These are phyloP conservation scores for Leishmania braziliensis DNA, from an alignment of 208 protist species.

Conservation along the genomic window DNA sequence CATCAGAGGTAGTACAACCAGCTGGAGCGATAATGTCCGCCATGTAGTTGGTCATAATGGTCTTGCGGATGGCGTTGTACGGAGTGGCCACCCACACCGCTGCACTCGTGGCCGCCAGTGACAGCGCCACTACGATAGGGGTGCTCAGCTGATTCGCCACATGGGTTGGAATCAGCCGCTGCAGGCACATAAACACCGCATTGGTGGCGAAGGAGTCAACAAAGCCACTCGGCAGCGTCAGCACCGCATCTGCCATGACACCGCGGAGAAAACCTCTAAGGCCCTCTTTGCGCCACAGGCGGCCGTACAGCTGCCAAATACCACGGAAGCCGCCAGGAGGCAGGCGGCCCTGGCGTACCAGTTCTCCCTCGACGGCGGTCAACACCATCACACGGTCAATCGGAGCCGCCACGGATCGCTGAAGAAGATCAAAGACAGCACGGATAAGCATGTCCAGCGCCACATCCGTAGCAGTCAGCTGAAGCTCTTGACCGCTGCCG, in stretches of 20 bases:
- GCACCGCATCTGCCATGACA: slow-evolving; percentile 58
- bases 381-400: slow-evolving; percentile 69
- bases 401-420: slow-evolving; percentile 64
- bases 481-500: slow-evolving; percentile 10
- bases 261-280: slow-evolving; percentile 61
- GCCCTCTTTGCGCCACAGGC: slow-evolving; percentile 71
- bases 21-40: slow-evolving; percentile 66
- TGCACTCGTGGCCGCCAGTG: slow-evolving; percentile 47
- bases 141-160: slow-evolving; percentile 44
- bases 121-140: slow-evolving; percentile 48
- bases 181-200: slow-evolving; percentile 48
- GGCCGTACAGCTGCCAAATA: slow-evolving; percentile 42
- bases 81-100: slow-evolving; percentile 73
- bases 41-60: slow-evolving; percentile 80
- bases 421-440: slow-evolving; percentile 50
- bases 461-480: slow-evolving; percentile 24
- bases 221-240: slow-evolving; percentile 56
- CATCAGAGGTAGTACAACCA: neutral
- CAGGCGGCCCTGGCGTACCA: slow-evolving; percentile 73
- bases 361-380: slow-evolving; percentile 76
- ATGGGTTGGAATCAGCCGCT: slow-evolving; percentile 44
- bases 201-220: slow-evolving; percentile 58
- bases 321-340: slow-evolving; percentile 65
- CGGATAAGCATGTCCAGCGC: slow-evolving; percentile 53
- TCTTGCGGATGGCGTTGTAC: slow-evolving; percentile 69